Evolutionary conservation across 371 early-diverging fungal species (phyloP), one percentile per base, ranked within the genome.

Genomic region (Blakeslea trispora): DNA sequence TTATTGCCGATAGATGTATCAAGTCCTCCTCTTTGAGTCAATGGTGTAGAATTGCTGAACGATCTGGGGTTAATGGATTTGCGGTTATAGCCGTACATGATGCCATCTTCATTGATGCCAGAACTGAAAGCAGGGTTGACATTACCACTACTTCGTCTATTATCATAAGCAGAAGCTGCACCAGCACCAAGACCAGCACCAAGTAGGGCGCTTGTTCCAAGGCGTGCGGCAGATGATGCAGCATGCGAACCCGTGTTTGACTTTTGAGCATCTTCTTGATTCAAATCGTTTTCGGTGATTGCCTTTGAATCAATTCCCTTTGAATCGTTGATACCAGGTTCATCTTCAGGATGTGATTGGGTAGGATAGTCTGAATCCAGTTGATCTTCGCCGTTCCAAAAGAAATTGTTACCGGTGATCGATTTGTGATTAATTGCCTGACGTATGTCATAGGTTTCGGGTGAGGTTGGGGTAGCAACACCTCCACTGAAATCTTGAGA

Each of bases 301-400:
- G 53, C 53, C 18, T 31, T 14, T 3, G 53, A 53, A 19, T 53
- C 53, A 43, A 53, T 53, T 6, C 53, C 53, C 5, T 28, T 32
- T 10, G 53, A 53, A 19, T 53, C 53, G 18, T 43, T 19, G 28
- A 53, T 0, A 14, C 43, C 53, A 7, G 3, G 7, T 0, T 15
- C 24, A 5, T 19, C 35, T 11, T 13, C 11, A 21, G 40, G 15
- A 13, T 15, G 3, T 14, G 34, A 37, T 7, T 23, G 34, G 10
- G 19, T n/a, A 50, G 50, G 50, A 34, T 50, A 21, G 15, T 8
- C 28, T 28, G 28, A 28, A 28, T 28, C 28, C 28, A 28, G 7
- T 5, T 28, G 5, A 28, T 28, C 28, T 7, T 28, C 28, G 7
- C 28, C 28, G 7, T 28, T 7, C 28, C 28, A 28, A 7, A 28